Evolutionary conservation across 2,329 filamentous ascomycete genomes (phyloP), one percentile per base, ranked within the genome.

Genomic region (Rhinocladiella similis): DNA sequence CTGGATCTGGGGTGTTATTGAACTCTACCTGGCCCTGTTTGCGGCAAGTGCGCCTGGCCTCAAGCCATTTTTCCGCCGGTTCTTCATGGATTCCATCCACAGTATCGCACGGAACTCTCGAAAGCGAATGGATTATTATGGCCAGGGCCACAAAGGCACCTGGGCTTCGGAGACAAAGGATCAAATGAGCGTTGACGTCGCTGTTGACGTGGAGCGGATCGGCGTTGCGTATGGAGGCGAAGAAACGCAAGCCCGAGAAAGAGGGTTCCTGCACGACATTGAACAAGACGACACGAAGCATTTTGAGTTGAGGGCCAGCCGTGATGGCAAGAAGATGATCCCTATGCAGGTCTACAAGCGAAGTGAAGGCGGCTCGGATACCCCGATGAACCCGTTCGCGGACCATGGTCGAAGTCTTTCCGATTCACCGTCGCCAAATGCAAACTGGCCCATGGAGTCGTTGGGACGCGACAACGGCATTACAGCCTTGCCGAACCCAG

Each of bases 241-340:
- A 4, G 33, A 46, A 39, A 45, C 46, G 38, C 38, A 52, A 47
- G 13, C 35, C n/a, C 16, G 56, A 29, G 16, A 54, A 33, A n/a
- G 47, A 38, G 39, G 53, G 19, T 62, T 59, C 41, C 14, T 59
- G 47, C 36, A 47, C 14, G 59, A 57, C 13, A 52, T 55, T 5
- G 88, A 0, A 73, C 77, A 56, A 82, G 85, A 57, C 85, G 60
- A 81, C 90, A 22, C 83, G 95, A 64, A 91, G 91, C 0, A 85
- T 96, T 47, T 87, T 88, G 38, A 96, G 88, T 67, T 96, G 90
- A 43, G 56, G 7, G 42, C 56, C 38, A 60, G 56, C 36, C 53
- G 46, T 18, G 60, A 60, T 20, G 60, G 60, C 43, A 60, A 56
- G 14, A 46, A 46, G 42, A 60, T 60, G 33, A 58, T 63, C 22